Evolutionary conservation across 805 yeast species (phyloP), one percentile per base, ranked within the genome.

Genomic region (Candida vartiovaarae): DNA sequence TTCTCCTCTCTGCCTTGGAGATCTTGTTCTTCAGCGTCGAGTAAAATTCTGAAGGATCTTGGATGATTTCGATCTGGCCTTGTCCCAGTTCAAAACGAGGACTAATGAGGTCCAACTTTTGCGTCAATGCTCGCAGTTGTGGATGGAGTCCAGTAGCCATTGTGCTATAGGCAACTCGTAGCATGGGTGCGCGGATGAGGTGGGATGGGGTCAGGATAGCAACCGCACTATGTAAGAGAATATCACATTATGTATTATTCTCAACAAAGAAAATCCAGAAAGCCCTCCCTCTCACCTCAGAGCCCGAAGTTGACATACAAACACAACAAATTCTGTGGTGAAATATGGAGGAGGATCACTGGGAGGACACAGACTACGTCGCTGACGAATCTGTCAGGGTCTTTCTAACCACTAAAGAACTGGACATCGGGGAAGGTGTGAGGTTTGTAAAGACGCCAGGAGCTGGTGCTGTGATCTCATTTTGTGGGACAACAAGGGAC

Each of bases 41-140:
- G 62, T 93, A 91, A 57, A 93, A 93, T n/a, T 72, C 78, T 1
- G 58, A 66, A 0, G 99, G 99, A 43, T 72, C 71, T 24, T 68
- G 66, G 30, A 90, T 50, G 15, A 90, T 74, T 36, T 74, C 75
- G 34, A 89, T 74, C 47, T 83, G 78, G 34, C 71, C 77, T 23
- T 66, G 63, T 6, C 66, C 62, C 30, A 87, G 58, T 42, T 73
- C 74, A 56, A 87, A 88, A 34, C 87, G 68, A 3, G 91, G 91
- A 2, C 84, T 78, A 4, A 82, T 62, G 34, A 72, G 62, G 52
- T 84, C 87, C 38, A 84, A 59, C 57, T 80, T 84, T 43, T 66
- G 68, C 38, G 71, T 60, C 10, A 76, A 58, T 3, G 71, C 53
- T 10, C 62, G 57, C 26, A 75, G 56, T 29, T 74, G 63, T 1